Percentiles rank a stretch among this genome's conserved stretches.
Evolutionary conservation across 2,329 filamentous ascomycete species (phyloP).

Genomic region (Colletotrichum spinosum): DNA sequence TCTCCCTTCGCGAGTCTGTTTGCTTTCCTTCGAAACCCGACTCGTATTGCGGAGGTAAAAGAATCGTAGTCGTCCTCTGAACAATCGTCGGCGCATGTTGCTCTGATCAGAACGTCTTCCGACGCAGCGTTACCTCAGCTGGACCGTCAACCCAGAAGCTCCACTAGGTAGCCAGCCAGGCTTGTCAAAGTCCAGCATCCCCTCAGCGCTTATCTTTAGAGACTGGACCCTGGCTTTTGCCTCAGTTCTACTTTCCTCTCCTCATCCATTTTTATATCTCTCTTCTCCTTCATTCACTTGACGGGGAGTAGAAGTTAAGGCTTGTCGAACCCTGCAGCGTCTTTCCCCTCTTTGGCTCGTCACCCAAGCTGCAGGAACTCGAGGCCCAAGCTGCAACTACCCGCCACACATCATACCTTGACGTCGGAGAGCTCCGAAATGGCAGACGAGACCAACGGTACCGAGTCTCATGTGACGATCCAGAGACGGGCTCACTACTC

Average conservation of each 20-base stretch:
- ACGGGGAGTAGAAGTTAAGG: constrained; percentile 2
- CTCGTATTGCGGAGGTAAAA: too few relatives aligned
- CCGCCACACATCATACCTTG: constrained; percentile 12
- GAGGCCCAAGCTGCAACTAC: constrained; percentile 23
- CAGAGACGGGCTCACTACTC: constrained; percentile 80
- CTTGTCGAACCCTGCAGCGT: constrained; percentile 13
- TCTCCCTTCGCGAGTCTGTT: background rate
- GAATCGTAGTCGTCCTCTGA: too few relatives aligned
- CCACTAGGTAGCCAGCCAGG: constrained; percentile 7
- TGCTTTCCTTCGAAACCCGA: too few relatives aligned
- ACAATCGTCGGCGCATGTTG: background rate
- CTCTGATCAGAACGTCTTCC: constrained; percentile 17
- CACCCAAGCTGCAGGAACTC: constrained; percentile 18
- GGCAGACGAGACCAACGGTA: constrained; percentile 35
- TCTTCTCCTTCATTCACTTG: constrained; percentile 23
- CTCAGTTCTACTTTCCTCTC: constrained; percentile 16
- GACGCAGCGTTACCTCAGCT: constrained; percentile 21
- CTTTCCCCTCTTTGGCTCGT: background rate
- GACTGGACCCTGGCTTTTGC: constrained; percentile 33
- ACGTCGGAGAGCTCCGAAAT: constrained; percentile 32
- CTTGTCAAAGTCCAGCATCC: constrained; percentile 33
- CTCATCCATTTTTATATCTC: constrained; percentile 18
- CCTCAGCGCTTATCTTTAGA: constrained; percentile 36
- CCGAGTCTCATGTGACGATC: constrained; percentile 58
- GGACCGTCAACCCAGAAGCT: constrained; percentile 3